phyloP scores from a whole-genome alignment of 352 stramenopile genomes.

The Blastocystis sp. region DNA sequence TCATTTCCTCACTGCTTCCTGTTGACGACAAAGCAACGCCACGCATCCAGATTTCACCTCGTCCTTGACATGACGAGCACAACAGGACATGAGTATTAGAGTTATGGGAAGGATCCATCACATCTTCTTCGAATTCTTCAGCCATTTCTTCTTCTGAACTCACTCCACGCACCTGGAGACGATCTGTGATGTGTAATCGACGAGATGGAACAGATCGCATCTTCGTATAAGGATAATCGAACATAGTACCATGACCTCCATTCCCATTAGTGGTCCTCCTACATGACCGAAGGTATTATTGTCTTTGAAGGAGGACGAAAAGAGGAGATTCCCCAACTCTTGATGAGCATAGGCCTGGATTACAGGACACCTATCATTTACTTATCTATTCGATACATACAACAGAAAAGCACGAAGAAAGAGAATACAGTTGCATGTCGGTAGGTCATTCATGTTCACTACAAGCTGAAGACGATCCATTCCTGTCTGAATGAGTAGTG shows the following conservation, averaged over 20 bases:
- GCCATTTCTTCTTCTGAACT: not conserved
- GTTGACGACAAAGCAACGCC: not conserved
- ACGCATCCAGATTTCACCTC: conserved; percentile 14
- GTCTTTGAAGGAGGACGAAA: conserved; percentile 16
- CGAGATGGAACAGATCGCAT: not conserved
- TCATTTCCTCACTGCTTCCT: not conserved
- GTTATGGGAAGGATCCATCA: not conserved
- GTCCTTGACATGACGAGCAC: conserved; percentile 17
- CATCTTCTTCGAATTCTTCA: not conserved
- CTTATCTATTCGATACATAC: not conserved
- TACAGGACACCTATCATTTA: not conserved
- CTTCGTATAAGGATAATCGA: not conserved
- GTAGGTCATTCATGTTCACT: not conserved
- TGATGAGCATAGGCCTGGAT: not conserved
- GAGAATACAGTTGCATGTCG: not conserved
- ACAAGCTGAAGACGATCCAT: not conserved
- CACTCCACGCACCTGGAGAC: not conserved
- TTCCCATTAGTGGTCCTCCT: conserved; percentile 29
- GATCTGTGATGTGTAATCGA: not conserved
- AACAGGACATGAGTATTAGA: not conserved
- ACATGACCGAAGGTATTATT: conserved; percentile 41
- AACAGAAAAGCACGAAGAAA: conserved; percentile 14
- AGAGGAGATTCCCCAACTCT: conserved; percentile 1
- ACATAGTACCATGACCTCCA: not conserved
- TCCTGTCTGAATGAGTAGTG: not conserved